A percentile compares a stretch with the other conserved stretches of the same genome.
Conservation (phyloP, 2,329 filamentous ascomycete genomes). For the Xylariaceae sp. region DNA sequence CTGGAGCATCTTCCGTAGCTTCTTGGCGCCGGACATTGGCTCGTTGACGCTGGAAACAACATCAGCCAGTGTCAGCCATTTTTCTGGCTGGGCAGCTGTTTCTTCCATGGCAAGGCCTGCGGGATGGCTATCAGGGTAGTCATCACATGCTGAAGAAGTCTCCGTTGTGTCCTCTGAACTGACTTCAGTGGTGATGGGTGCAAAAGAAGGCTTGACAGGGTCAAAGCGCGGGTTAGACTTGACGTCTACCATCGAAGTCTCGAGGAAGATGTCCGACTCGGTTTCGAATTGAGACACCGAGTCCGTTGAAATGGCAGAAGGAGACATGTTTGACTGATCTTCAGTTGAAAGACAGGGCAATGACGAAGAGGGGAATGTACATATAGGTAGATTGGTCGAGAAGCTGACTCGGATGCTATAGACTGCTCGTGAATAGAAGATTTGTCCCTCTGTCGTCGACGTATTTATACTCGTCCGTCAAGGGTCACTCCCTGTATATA, state of each 20-base stretch:
- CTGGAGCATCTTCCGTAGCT: constrained; percentile 32
- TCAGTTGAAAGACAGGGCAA: background rate
- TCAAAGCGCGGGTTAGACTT: constrained; percentile 19
- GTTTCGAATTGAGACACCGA: constrained; percentile 20
- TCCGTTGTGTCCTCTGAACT: constrained; percentile 9
- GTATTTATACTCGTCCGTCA: constrained; percentile 17
- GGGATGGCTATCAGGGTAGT: constrained; percentile 11
- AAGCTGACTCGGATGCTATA: background rate
- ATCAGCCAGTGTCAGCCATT: constrained; percentile 22
- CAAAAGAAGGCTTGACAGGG: constrained; percentile 16
- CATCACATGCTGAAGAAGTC: constrained; percentile 15
- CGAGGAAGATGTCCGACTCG: constrained; percentile 19
- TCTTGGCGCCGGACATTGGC: constrained; percentile 33
- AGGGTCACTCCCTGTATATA: background rate
- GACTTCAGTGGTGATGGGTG: constrained; percentile 14
- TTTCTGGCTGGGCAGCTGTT: background rate
- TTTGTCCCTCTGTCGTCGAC: background rate
- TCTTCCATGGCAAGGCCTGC: constrained; percentile 1
- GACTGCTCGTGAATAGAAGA: background rate
- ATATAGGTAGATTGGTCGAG: background rate
- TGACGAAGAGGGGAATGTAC: background rate
- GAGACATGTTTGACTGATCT: constrained; percentile 13
- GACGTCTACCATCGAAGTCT: constrained; percentile 17
- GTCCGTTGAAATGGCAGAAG: constrained; percentile 19
- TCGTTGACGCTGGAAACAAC: constrained; percentile 23